Conservation (phyloP, 2,329 filamentous ascomycete species). For the Rasamsonia emersonii region DNA sequence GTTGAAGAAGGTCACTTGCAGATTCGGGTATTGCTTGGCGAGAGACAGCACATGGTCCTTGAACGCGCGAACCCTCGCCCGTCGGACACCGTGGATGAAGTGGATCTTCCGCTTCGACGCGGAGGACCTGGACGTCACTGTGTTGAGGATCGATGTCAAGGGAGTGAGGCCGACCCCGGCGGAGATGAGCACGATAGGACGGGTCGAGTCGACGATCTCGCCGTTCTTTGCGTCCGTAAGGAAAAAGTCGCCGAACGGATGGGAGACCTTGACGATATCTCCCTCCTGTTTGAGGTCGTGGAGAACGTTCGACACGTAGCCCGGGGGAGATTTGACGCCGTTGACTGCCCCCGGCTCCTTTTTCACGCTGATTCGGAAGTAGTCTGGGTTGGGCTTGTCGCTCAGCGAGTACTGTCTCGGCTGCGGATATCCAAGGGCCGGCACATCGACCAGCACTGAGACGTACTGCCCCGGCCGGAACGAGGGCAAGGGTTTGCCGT, state of each 20-base stretch:
- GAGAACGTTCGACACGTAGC: constrained; percentile 61
- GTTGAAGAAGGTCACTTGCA: constrained; percentile 52
- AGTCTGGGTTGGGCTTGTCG: constrained; percentile 51
- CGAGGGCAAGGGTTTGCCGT: constrained; percentile 50
- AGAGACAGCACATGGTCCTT: constrained; percentile 43
- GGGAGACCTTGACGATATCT: constrained; percentile 55
- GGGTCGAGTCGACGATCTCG: constrained; percentile 25
- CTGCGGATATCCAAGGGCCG: constrained; percentile 54
- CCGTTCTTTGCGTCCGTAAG: constrained; percentile 31
- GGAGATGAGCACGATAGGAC: constrained; percentile 53
- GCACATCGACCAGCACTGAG: constrained; percentile 52
- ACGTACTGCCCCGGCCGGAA: constrained; percentile 68
- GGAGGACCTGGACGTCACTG: constrained; percentile 34
- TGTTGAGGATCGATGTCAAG: constrained; percentile 53
- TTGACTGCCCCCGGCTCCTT: constrained; percentile 48
- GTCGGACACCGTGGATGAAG: constrained; percentile 52
- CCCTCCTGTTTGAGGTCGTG: constrained; percentile 55
- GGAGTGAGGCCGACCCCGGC: constrained; percentile 55
- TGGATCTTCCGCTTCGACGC: constrained; percentile 44
- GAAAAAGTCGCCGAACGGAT: constrained; percentile 57
- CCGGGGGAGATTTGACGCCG: constrained; percentile 45
- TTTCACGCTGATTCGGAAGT: constrained; percentile 66
- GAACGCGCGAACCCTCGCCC: constrained; percentile 43
- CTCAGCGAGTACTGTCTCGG: constrained; percentile 65
- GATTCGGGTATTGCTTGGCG: constrained; percentile 34